These are phyloP conservation scores for Fistulinella prunicolor DNA, from an alignment of 768 basidiomycete genomes.

Conservation along the genomic window DNA sequence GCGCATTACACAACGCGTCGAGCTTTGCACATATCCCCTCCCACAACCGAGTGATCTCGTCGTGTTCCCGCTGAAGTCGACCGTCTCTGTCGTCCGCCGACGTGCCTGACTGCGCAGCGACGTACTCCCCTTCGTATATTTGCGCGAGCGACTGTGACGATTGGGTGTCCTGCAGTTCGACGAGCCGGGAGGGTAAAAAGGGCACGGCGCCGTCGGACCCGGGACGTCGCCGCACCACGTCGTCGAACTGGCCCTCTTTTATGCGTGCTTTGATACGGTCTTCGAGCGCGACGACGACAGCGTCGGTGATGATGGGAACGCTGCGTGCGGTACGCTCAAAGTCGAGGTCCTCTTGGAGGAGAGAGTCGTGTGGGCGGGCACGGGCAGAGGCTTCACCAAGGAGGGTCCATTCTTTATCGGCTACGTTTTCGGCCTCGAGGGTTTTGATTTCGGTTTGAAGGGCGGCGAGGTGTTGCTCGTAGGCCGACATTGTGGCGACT, in stretches of 20 bases:
- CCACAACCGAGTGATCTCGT: constrained; percentile 81
- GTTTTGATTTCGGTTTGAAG: constrained; percentile 75
- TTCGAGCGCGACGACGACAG: constrained; percentile 76
- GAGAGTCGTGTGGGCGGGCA: constrained; percentile 82
- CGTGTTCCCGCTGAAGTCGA: constrained; percentile 84
- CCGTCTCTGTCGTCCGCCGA: constrained; percentile 78
- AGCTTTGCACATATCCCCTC: constrained; percentile 82
- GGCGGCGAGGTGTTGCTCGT: constrained; percentile 74
- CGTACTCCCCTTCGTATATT: constrained; percentile 93
- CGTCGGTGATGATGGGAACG: constrained; percentile 88
- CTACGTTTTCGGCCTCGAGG: constrained; percentile 85
- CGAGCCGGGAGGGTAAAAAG: constrained; percentile 84
- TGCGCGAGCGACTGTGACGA: constrained; percentile 88
- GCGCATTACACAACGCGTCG: constrained; percentile 91
- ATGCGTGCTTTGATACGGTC: constrained; percentile 90
- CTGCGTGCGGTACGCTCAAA: constrained; percentile 89
- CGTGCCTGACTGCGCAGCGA: constrained; percentile 55
- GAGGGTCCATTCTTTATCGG: constrained; percentile 87
- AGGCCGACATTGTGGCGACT: constrained; percentile 23
- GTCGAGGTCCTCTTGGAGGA: constrained; percentile 92
- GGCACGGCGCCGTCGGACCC: constrained; percentile 79
- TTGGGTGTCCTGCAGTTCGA: constrained; percentile 88
- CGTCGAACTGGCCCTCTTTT: constrained; percentile 81
- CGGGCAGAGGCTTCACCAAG: constrained; percentile 87
- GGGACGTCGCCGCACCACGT: constrained; percentile 83